Evolutionary conservation across 352 stramenopile species (phyloP).

Genomic region (Globisporangium nodosum): DNA sequence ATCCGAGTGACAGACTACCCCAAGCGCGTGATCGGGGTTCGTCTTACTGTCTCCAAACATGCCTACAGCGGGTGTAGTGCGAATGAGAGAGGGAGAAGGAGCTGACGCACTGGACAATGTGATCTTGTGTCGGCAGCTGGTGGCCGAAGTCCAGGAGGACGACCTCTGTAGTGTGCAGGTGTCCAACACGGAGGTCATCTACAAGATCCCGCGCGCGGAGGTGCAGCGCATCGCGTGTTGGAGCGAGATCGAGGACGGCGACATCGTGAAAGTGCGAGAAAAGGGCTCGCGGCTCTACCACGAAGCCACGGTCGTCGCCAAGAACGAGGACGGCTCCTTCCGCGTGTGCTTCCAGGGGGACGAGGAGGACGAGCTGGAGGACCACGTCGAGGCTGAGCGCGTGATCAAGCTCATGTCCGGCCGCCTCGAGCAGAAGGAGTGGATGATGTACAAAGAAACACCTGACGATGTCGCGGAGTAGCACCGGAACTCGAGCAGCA

Average conservation of each 20-base stretch:
- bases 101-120: not conserved
- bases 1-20: conserved; percentile 39
- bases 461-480: conserved; percentile 7
- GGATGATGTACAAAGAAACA: conserved; percentile 69
- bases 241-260: conserved; percentile 58
- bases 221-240: conserved; percentile 54
- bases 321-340: conserved; percentile 49
- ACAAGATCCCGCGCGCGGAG: conserved; percentile 29
- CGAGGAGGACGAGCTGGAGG: conserved; percentile 48
- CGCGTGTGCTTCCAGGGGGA: conserved; percentile 59
- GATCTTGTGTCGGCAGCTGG: conserved; percentile 21
- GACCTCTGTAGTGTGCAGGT: conserved; percentile 50
- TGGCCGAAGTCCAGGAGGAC: conserved; percentile 38
- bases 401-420: conserved; percentile 67
- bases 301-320: conserved; percentile 43
- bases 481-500: conserved; percentile 4
- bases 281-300: conserved; percentile 53
- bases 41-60: conserved; percentile 2
- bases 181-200: conserved; percentile 38
- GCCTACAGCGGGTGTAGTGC: too few relatives aligned
- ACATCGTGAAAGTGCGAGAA: conserved; percentile 64
- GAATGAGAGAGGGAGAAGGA: too few relatives aligned
- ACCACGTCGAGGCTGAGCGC: conserved; percentile 32
- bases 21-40: conserved; percentile 49
- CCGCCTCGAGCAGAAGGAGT: conserved; percentile 56